Base-by-base conservation (phyloP, 139 green algal genomes). In the Haematococcus sp. region DNA sequence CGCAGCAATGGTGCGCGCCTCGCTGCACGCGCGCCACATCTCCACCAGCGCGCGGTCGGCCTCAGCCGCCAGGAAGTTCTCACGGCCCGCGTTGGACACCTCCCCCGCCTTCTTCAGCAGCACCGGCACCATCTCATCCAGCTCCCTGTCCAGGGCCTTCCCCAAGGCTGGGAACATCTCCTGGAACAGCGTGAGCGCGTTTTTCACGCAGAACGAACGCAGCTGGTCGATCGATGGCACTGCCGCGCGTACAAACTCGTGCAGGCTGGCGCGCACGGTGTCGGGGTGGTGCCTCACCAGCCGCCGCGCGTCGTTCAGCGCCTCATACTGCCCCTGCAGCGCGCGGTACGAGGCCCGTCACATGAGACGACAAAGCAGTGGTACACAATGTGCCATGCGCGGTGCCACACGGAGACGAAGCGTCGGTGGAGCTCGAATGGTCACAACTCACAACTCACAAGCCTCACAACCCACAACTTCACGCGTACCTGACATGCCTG, bases 61-160 rank as follows among this genome's bases (percentile, higher is more conserved):
- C 65, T 94, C 88, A 4, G 77, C 68, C 1, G 87, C 81, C 25
- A 97, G 84, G 76, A 94, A 97, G 77, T 91, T 94, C 71, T 95
- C 89, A 11, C 91, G 84, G 17, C 91, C 83, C 46, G 87, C 88
- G 49, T 87, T 87, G 35, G 85, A 90, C 1, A 91, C 76, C 76
- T 93, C 89, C 1, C 85, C 89, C 4, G 91, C 87, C 61, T 91
- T 91, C 78, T 95, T 95, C 22, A 94, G 63, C 67, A 97, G 79
- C 46, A 87, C 63, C 1, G 92, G 88, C 35, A 92, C 82, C 25
- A 97, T 75, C 28, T 91, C 80, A n/a, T 94, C 92, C 59, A 95
- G 71, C 74, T 94, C 91, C 3, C 76, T 43, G 28, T 94, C 91
- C 75, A 93, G 30, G 3, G 35, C 64, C 2, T 75, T 63, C 0